Conservation (phyloP, 1,139 yeast genomes). For the Suhomyces anneliseae region DNA sequence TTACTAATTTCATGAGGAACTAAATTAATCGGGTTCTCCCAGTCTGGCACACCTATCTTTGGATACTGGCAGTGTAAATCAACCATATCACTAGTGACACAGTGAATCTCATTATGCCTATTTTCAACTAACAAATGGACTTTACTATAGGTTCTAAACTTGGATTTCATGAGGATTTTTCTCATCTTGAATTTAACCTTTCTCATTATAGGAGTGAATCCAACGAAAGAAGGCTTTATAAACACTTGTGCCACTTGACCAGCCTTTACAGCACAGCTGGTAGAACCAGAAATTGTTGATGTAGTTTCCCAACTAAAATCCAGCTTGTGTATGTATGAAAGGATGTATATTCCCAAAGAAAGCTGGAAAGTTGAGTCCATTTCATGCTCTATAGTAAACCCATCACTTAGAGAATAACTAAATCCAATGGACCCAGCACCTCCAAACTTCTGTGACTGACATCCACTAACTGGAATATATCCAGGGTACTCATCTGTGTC, state of each 20-base stretch:
- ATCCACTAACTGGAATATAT: conserved; percentile 23
- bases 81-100: conserved; percentile 28
- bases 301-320: not conserved
- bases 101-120: conserved; percentile 15
- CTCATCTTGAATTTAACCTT: conserved; percentile 6
- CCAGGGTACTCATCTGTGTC: conserved; percentile 18
- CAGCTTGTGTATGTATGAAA: not conserved
- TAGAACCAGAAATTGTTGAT: conserved; percentile 13
- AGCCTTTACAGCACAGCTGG: conserved; percentile 16
- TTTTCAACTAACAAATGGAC: conserved; percentile 15
- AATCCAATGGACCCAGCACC: conserved; percentile 21
- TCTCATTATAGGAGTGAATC: conserved; percentile 15
- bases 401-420: conserved; percentile 4
- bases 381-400: conserved; percentile 1
- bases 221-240: conserved; percentile 19
- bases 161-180: conserved; percentile 14
- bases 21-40: conserved; percentile 22
- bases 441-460: conserved; percentile 26
- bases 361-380: not conserved
- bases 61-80: conserved; percentile 20
- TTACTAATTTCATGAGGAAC: not conserved
- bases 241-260: conserved; percentile 25
- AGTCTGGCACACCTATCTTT: conserved; percentile 20
- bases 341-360: not conserved
- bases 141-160: conserved; percentile 13